Base-by-base conservation (phyloP, 2,329 filamentous ascomycete genomes). In the Sporothrix variecibatus region DNA sequence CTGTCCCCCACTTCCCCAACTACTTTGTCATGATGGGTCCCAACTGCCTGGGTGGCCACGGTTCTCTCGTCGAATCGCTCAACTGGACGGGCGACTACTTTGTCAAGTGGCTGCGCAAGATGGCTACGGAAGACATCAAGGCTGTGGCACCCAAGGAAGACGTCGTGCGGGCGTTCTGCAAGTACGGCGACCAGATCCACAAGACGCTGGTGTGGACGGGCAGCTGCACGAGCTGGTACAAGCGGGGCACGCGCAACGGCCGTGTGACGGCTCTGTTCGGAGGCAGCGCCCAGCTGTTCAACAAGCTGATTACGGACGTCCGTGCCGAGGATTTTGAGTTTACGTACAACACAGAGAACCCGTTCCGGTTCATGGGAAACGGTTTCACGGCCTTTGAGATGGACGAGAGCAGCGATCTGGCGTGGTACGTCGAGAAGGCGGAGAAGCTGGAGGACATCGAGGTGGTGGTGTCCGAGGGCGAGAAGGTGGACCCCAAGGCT, bases 181-280 rank as follows among this genome's bases (percentile, higher is more conserved):
- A 78, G 31, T 76, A 76, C 12, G 74, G 78, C 15, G 80, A 79
- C 73, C 79, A 78, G 8, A 79, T 81, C 1, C 73, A 76, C 40
- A 79, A 80, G 69, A 80, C 82, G 74, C 72, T 80, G 81, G 79
- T 81, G 6, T 82, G 80, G 75, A 76, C 78, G 56, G 78, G 78
- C 68, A 72, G 76, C 12, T 82, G 78, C 67, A 71, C 73, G 31
- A 77, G 74, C n/a, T 79, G 78, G 79, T 81, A 77, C 64, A 81
- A 80, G 73, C 75, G 75, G 5, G 76, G 76, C 7, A 77, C 65
- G 0, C 71, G 76, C 12, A 76, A 78, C n/a, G 79, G 79, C 7
- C 65, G 64, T 62, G 76, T 43, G 65, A 75, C 15, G 69, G 77
- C 71, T 51, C 73, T 75, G 3, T 79, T 77, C 58, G 60, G 71